phyloP scores from a whole-genome alignment of 805 yeast species.

The Metschnikowia picachoensis region DNA sequence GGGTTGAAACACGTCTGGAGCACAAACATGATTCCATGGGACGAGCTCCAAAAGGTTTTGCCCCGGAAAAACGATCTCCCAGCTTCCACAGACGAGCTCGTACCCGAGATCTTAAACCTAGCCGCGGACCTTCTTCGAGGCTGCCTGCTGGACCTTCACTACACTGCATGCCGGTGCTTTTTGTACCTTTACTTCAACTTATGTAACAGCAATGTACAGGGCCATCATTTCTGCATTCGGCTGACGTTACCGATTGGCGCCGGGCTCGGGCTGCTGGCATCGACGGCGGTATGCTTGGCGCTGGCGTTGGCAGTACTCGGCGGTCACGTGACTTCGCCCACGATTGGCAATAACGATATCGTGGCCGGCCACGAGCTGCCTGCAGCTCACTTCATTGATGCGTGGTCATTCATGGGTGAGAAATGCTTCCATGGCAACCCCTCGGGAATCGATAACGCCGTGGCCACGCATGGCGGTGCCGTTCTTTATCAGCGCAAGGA shows the following conservation, averaged over 20 bases:
- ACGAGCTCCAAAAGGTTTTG: conserved; percentile 17
- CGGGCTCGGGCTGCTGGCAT: conserved; percentile 93
- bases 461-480: conserved; percentile 95
- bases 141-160: conserved; percentile 56
- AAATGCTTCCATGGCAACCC: conserved; percentile 96
- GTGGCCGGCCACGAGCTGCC: conserved; percentile 23
- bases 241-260: conserved; percentile 95
- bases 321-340: conserved; percentile 45
- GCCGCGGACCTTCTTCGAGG: conserved; percentile 43
- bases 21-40: conserved; percentile 59
- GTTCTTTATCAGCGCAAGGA: conserved; percentile 75
- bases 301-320: conserved; percentile 67
- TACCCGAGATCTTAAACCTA: conserved; percentile 53
- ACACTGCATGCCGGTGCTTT: conserved; percentile 78
- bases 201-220: conserved; percentile 45
- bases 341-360: conserved; percentile 30
- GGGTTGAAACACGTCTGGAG: conserved; percentile 63
- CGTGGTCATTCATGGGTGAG: conserved; percentile 92
- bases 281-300: conserved; percentile 79
- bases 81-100: conserved; percentile 47
- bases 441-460: conserved; percentile 94
- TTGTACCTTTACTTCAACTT: conserved; percentile 68
- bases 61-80: conserved; percentile 24
- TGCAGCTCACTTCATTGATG: conserved; percentile 62
- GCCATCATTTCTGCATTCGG: conserved; percentile 60